Evolutionary conservation across 2,329 filamentous ascomycete species (phyloP).

Genomic region (Claviceps maximensis): DNA sequence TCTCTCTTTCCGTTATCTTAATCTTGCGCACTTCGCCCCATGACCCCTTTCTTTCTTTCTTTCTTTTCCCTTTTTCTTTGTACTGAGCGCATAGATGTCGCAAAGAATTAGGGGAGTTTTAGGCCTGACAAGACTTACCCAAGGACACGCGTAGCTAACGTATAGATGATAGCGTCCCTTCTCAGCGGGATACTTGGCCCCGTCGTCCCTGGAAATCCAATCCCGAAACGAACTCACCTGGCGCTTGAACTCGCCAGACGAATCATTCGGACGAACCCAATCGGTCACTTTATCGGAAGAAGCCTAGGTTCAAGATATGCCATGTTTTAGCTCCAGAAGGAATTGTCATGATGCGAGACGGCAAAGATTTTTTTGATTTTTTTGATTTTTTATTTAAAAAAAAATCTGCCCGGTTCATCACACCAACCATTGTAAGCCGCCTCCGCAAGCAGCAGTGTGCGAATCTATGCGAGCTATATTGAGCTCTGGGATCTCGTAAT

Average conservation of each 20-base stretch:
- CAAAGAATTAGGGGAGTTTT: too few species aligned
- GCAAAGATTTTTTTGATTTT: neutral
- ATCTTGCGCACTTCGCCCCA: too few species aligned
- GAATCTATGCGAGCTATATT: neutral
- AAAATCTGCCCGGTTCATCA: neutral
- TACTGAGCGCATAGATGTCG: too few species aligned
- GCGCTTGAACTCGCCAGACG: slow-evolving; percentile 84
- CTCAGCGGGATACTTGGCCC: slow-evolving; percentile 69
- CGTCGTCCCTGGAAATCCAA: slow-evolving; percentile 59
- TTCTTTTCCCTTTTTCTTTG: neutral
- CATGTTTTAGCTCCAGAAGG: neutral
- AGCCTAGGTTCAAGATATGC: slow-evolving; percentile 1
- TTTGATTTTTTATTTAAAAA: too few species aligned
- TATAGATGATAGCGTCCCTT: slow-evolving; percentile 90
- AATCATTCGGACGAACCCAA: slow-evolving; percentile 69
- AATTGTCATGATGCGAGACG: neutral
- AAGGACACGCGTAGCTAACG: slow-evolving; percentile 87
- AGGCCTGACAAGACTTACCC: slow-evolving; percentile 36
- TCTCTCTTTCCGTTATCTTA: neutral
- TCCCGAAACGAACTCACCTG: slow-evolving; percentile 72
- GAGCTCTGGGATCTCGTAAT: neutral
- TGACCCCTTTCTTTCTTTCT: neutral
- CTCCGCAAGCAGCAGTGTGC: neutral
- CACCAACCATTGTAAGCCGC: neutral
- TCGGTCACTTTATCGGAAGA: slow-evolving; percentile 43